Evolutionary conservation across 306 rosid genomes (phyloP).

Genomic region (Citrullus mucosospermus): DNA sequence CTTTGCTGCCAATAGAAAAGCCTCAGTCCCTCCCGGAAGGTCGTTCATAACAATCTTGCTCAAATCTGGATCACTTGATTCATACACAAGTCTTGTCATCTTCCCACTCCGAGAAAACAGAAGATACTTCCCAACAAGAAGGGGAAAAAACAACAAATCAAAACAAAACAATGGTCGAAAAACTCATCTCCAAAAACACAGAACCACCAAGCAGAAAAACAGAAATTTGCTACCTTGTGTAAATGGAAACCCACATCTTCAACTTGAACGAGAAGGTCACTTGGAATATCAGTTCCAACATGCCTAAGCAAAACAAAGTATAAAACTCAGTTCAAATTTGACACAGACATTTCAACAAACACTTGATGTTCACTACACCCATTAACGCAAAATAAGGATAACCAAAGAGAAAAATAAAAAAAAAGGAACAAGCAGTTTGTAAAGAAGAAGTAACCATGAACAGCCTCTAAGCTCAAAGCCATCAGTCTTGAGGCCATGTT

Average conservation of each 20-base stretch:
- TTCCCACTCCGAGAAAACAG: slow-evolving; percentile 85
- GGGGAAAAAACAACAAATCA: neutral
- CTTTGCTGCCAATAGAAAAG: slow-evolving; percentile 73
- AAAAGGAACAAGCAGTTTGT: neutral
- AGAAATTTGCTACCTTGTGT: slow-evolving; percentile 52
- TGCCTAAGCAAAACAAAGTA: slow-evolving; percentile 27
- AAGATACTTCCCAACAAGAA: slow-evolving; percentile 45
- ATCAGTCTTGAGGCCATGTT: slow-evolving; percentile 59
- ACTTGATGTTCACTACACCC: neutral
- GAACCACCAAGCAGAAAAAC: neutral
- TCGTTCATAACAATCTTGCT: slow-evolving; percentile 61
- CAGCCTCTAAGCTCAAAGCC: slow-evolving; percentile 76
- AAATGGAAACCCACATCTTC: slow-evolving; percentile 59
- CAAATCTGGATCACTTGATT: slow-evolving; percentile 46
- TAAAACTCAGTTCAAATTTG: neutral
- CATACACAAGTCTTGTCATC: slow-evolving; percentile 65
- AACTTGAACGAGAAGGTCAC: slow-evolving; percentile 71
- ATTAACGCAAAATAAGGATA: neutral
- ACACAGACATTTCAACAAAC: neutral
- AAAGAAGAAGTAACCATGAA: slow-evolving; percentile 44
- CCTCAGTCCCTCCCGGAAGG: slow-evolving; percentile 78
- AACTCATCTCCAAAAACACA: neutral
- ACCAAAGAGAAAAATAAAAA: neutral
- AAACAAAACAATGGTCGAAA: slow-evolving; percentile 8
- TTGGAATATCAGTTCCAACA: slow-evolving; percentile 85